phyloP scores from a whole-genome alignment of 495 filamentous ascomycete genomes.

The Lasiosphaeria ovina region DNA sequence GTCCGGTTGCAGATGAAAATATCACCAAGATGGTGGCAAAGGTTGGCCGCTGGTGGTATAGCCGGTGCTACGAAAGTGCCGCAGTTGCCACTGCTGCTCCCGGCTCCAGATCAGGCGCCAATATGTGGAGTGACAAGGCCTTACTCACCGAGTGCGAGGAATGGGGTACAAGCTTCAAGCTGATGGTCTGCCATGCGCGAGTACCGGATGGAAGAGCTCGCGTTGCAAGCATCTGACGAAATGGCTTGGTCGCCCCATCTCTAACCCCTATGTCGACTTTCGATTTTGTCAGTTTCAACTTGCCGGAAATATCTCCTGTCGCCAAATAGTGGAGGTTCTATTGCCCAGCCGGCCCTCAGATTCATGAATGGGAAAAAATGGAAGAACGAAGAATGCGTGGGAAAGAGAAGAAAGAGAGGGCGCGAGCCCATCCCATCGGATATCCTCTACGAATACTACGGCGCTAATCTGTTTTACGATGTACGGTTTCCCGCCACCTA shows the following conservation, averaged over 20 bases:
- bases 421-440: conserved; percentile 10
- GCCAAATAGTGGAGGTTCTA: not conserved
- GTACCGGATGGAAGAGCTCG: conserved; percentile 40
- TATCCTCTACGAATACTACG: not conserved
- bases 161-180: conserved; percentile 79
- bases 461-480: not conserved
- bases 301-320: too few relatives aligned
- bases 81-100: conserved; percentile 45
- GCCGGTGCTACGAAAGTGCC: conserved; percentile 76
- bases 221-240: conserved; percentile 44
- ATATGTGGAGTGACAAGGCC: conserved; percentile 77
- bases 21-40: conserved; percentile 89
- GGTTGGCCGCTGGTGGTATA: conserved; percentile 97
- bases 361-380: conserved; percentile 2
- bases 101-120: conserved; percentile 50
- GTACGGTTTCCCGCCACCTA: not conserved
- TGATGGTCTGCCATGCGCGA: conserved; percentile 85
- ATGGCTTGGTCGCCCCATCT: not conserved
- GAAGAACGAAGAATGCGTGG: conserved; percentile 1
- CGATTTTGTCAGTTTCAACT: too few relatives aligned
- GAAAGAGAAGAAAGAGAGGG: conserved; percentile 15
- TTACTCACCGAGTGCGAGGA: conserved; percentile 83
- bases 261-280: not conserved
- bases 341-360: not conserved
- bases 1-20: conserved; percentile 65